Conservation (phyloP, 2,329 filamentous ascomycete species). For the Arthroderma uncinatum region DNA sequence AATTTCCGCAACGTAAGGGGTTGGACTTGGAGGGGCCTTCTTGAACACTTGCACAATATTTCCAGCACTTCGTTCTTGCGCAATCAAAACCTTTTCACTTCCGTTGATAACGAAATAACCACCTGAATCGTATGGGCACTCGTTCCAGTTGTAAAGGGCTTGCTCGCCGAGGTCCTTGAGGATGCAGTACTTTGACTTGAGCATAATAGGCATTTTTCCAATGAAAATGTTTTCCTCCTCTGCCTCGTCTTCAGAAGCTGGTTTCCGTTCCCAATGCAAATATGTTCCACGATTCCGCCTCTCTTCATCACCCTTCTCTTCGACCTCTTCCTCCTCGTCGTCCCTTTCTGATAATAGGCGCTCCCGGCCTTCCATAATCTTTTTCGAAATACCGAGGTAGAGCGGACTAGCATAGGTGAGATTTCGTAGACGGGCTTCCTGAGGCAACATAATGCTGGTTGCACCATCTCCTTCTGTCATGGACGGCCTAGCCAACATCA, state of each 20-base stretch:
- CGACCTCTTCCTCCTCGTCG: conserved; percentile 35
- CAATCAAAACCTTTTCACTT: conserved; percentile 95
- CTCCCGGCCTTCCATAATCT: conserved; percentile 72
- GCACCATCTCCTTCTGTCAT: conserved; percentile 89
- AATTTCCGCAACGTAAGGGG: conserved; percentile 89
- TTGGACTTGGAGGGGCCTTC: conserved; percentile 85
- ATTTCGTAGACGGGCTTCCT: conserved; percentile 91
- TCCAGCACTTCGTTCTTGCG: conserved; percentile 91
- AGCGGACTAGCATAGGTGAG: conserved; percentile 89
- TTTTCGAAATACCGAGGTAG: conserved; percentile 79
- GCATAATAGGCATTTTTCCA: conserved; percentile 93
- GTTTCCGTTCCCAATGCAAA: conserved; percentile 39
- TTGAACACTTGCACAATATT: conserved; percentile 99
- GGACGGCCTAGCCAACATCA: conserved; percentile 79
- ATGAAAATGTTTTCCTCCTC: conserved; percentile 72
- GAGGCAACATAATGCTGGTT: conserved; percentile 74
- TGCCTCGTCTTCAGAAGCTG: conserved; percentile 39
- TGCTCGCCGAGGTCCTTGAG: conserved; percentile 73
- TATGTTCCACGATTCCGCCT: conserved; percentile 36
- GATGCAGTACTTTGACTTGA: conserved; percentile 93
- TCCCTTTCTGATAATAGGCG: conserved; percentile 60
- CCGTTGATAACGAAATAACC: conserved; percentile 99
- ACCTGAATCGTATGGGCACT: conserved; percentile 96
- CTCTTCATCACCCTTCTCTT: conserved; percentile 40
- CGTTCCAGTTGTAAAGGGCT: conserved; percentile 79